These are phyloP conservation scores for Teunomyces tritomae DNA, from an alignment of 805 yeast genomes.

Conservation along the genomic window DNA sequence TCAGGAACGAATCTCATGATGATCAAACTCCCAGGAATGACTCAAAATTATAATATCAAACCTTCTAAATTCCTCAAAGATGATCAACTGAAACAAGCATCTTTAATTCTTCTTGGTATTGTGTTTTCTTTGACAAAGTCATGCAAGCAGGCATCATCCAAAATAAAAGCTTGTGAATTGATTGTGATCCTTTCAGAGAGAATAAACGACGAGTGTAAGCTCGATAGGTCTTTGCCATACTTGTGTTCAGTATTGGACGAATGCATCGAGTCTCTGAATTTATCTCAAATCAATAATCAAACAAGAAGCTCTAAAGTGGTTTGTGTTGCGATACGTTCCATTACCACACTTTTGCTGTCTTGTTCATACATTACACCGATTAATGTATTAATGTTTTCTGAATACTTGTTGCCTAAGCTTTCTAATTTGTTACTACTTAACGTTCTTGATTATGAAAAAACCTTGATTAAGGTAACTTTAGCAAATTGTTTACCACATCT, in stretches of 20 bases:
- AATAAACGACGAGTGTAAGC: constrained; percentile 75
- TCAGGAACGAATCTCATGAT: constrained; percentile 31
- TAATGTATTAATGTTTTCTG: constrained; percentile 75
- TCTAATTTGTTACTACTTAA: constrained; percentile 20
- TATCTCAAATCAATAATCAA: neutral
- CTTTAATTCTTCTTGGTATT: constrained; percentile 56
- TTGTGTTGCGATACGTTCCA: constrained; percentile 57
- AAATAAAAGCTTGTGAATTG: constrained; percentile 71
- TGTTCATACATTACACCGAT: constrained; percentile 68
- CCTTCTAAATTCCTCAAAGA: constrained; percentile 14
- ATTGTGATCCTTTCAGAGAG: constrained; percentile 73
- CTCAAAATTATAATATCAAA: constrained; percentile 40
- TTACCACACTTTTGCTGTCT: constrained; percentile 65
- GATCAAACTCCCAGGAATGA: constrained; percentile 53
- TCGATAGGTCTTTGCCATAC: constrained; percentile 84
- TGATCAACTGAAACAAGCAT: constrained; percentile 40
- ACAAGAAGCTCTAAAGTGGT: constrained; percentile 55
- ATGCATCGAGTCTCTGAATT: constrained; percentile 16
- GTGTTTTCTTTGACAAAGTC: constrained; percentile 61
- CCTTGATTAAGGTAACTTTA: constrained; percentile 52
- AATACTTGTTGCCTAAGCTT: constrained; percentile 75
- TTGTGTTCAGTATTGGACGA: constrained; percentile 73
- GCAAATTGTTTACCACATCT: constrained; percentile 73
- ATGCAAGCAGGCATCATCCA: constrained; percentile 55
- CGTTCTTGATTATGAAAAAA: constrained; percentile 27